Evolutionary conservation across 1,284 basidiomycete species (phyloP).

Genomic region (Sporisorium graminicola): DNA sequence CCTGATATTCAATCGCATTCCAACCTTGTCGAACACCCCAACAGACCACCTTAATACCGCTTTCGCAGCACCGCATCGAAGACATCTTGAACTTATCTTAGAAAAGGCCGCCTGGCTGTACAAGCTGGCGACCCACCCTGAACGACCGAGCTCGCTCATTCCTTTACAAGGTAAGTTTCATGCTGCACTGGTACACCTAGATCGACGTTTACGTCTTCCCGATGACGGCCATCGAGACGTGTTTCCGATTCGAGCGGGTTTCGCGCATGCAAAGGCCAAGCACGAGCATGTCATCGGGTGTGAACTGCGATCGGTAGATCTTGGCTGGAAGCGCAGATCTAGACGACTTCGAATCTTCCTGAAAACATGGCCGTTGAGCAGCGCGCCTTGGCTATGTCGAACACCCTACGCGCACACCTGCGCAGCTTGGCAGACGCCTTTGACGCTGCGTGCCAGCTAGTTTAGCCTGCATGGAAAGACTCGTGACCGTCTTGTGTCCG

Average conservation of each 20-base stretch:
- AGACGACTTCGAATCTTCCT: not conserved
- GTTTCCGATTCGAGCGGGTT: not conserved
- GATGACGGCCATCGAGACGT: not conserved
- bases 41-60: constrained; percentile 50
- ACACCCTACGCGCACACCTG: not conserved
- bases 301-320: not conserved
- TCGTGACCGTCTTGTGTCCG: not conserved
- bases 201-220: too few relatives aligned
- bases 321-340: not conserved
- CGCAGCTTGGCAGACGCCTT: not conserved
- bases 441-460: not conserved
- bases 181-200: not conserved
- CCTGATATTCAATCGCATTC: not conserved
- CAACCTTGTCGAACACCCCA: not conserved
- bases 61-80: constrained; percentile 43
- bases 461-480: not conserved
- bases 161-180: constrained; percentile 25
- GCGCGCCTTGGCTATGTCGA: not conserved
- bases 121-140: constrained; percentile 56
- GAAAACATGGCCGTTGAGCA: not conserved
- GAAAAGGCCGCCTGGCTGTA: constrained; percentile 53
- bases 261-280: not conserved
- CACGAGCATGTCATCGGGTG: not conserved
- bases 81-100: constrained; percentile 28
- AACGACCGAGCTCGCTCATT: constrained; percentile 27